Conservation (phyloP, 1,139 yeast species). For the Candida anutae region DNA sequence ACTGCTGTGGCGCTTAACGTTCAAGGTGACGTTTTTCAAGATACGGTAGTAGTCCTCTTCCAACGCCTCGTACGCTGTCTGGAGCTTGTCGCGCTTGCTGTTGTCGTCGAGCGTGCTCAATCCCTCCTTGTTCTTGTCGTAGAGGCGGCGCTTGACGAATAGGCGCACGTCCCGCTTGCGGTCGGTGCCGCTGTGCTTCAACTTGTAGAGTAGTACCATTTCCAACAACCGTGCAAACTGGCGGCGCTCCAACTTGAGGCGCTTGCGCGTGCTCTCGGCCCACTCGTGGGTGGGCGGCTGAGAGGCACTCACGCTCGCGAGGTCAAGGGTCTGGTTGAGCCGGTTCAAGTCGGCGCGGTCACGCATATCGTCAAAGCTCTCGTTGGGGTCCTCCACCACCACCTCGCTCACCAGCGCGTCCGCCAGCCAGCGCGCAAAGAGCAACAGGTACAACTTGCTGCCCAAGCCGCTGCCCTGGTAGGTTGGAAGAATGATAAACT, state of each 20-base stretch:
- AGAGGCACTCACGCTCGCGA: slow-evolving; percentile 14
- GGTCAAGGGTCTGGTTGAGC: slow-evolving; percentile 22
- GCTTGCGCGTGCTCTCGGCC: slow-evolving; percentile 27
- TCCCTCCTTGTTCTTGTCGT: slow-evolving; percentile 72
- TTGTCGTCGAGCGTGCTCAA: slow-evolving; percentile 56
- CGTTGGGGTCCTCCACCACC: slow-evolving; percentile 94
- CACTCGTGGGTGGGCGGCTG: slow-evolving; percentile 28
- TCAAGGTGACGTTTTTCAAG: slow-evolving; percentile 27
- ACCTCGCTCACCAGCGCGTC: slow-evolving; percentile 58
- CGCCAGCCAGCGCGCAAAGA: slow-evolving; percentile 47
- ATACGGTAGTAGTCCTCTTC: slow-evolving; percentile 64
- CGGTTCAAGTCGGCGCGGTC: slow-evolving; percentile 72
- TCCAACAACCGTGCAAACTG: slow-evolving; percentile 76
- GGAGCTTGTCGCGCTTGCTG: slow-evolving; percentile 59
- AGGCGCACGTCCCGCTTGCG: slow-evolving; percentile 41
- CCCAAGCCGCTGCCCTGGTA: slow-evolving; percentile 72
- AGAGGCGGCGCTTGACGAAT: slow-evolving; percentile 65
- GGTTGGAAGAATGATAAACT: slow-evolving; percentile 77
- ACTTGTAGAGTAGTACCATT: slow-evolving; percentile 53
- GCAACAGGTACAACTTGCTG: slow-evolving; percentile 47
- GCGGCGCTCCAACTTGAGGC: slow-evolving; percentile 62
- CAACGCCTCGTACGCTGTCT: slow-evolving; percentile 63
- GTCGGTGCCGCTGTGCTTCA: slow-evolving; percentile 19
- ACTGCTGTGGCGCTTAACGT: slow-evolving; percentile 12
- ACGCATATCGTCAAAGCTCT: slow-evolving; percentile 83